Percentiles rank a stretch among this genome's conserved stretches.
Evolutionary conservation across 2,329 filamentous ascomycete genomes (phyloP).

Genomic region (Aspergillus sp.): DNA sequence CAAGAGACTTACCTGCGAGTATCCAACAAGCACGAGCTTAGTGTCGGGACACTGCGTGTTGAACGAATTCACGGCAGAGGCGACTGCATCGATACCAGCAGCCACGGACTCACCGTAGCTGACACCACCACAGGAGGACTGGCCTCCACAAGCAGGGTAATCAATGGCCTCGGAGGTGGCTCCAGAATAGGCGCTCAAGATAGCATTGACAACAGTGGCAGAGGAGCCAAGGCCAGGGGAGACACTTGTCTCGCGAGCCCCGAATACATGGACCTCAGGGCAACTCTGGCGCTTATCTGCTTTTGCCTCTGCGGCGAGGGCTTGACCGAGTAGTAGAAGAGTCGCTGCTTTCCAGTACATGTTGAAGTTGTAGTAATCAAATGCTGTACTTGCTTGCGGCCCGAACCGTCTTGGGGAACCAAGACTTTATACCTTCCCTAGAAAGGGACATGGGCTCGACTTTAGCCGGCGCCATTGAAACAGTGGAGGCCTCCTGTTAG

Average conservation of each 20-base stretch:
- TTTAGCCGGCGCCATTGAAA: no score
- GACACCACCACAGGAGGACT: slow-evolving; percentile 34
- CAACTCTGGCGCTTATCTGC: slow-evolving; percentile 33
- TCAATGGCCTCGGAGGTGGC: slow-evolving; percentile 56
- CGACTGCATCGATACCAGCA: slow-evolving; percentile 60
- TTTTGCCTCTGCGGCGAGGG: slow-evolving; percentile 6
- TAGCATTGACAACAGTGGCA: slow-evolving; percentile 51
- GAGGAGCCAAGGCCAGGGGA: slow-evolving; percentile 53
- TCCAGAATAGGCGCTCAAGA: slow-evolving; percentile 50
- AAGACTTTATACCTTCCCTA: no score
- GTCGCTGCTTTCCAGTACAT: neutral
- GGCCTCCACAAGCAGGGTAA: slow-evolving; percentile 65
- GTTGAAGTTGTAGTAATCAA: neutral
- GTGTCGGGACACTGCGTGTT: slow-evolving; percentile 58
- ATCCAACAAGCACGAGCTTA: slow-evolving; percentile 62
- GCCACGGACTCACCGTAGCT: slow-evolving; percentile 59
- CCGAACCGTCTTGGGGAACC: no score
- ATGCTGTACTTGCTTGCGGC: no score
- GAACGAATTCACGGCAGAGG: slow-evolving; percentile 59
- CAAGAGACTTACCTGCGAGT: slow-evolving; percentile 53
- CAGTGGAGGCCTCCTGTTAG: no score
- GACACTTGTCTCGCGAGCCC: slow-evolving; percentile 53
- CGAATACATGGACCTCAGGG: slow-evolving; percentile 51
- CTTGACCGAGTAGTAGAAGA: neutral
- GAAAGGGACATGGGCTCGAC: no score